Percentiles rank a stretch among this genome's conserved stretches.
These are phyloP conservation scores for Mycosphaerelloides madeirae DNA, from an alignment of 2,329 filamentous ascomycete genomes.

Conservation along the genomic window DNA sequence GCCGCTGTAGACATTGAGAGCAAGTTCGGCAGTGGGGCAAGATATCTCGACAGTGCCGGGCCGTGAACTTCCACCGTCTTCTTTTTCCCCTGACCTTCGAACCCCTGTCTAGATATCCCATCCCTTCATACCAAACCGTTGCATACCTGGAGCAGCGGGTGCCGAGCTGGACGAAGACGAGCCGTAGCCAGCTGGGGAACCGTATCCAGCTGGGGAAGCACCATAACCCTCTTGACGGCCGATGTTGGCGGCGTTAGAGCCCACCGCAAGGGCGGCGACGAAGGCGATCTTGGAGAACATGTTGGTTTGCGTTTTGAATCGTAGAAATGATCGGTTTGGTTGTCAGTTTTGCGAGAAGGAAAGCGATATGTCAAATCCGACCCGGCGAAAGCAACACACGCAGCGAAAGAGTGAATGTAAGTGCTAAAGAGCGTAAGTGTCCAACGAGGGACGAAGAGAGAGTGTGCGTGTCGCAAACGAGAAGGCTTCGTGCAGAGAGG, in stretches of 20 bases:
- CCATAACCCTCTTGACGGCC: slow-evolving; percentile 5
- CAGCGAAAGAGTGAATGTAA: slow-evolving; percentile 30
- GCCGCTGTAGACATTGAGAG: no score
- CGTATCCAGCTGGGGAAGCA: slow-evolving; percentile 15
- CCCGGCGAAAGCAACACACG: slow-evolving; percentile 17
- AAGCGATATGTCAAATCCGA: slow-evolving; percentile 24
- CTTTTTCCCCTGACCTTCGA: no score
- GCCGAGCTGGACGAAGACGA: slow-evolving; percentile 8
- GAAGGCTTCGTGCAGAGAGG: slow-evolving; percentile 17
- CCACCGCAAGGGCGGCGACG: slow-evolving; percentile 27
- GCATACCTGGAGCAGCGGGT: not conserved
- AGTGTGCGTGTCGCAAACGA: slow-evolving; percentile 23
- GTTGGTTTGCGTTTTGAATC: slow-evolving; percentile 15
- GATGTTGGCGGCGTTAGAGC: slow-evolving; percentile 19
- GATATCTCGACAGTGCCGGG: no score
- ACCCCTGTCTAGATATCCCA: no score
- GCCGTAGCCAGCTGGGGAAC: slow-evolving; percentile 12
- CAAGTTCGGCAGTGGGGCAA: no score
- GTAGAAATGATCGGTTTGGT: slow-evolving; percentile 7
- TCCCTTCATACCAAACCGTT: no score
- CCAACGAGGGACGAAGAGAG: slow-evolving; percentile 28
- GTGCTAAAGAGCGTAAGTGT: slow-evolving; percentile 31
- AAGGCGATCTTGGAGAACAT: slow-evolving; percentile 30
- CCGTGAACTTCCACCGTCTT: no score
- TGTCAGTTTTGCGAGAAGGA: slow-evolving; percentile 3